Percentiles rank a stretch among this genome's conserved stretches.
Conservation (phyloP, 2,329 filamentous ascomycete species). For the Aspergillus sp. region DNA sequence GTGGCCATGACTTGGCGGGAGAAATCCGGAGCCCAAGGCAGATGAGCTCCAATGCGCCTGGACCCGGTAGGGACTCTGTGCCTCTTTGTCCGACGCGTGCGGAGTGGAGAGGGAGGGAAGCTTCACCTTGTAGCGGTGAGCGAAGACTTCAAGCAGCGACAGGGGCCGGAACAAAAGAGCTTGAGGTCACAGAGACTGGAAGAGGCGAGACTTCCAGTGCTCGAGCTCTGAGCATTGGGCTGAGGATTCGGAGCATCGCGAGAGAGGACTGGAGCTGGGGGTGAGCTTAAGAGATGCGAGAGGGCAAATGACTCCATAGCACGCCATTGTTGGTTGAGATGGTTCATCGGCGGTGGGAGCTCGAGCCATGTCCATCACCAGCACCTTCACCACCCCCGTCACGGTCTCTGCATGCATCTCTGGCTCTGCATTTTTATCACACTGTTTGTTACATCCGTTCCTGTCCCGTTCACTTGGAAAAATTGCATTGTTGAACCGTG, state of each 20-base stretch:
- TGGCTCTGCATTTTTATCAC: no score
- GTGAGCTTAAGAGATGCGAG: background rate
- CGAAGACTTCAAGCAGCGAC: background rate
- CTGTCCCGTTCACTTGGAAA: no score
- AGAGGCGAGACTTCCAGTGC: background rate
- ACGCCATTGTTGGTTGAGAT: conserved; percentile 22
- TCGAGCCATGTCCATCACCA: no score
- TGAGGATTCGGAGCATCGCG: background rate
- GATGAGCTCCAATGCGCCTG: background rate
- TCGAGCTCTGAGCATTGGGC: background rate
- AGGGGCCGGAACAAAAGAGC: background rate
- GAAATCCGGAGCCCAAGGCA: background rate
- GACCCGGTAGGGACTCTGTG: background rate
- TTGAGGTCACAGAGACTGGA: background rate
- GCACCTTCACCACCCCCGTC: no score
- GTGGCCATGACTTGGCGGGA: conserved; percentile 9
- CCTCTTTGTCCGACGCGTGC: background rate
- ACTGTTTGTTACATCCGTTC: no score
- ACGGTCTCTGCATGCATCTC: no score
- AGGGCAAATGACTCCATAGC: conserved; percentile 16
- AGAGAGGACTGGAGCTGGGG: background rate
- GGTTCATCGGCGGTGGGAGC: conserved; percentile 12
- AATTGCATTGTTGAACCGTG: no score
- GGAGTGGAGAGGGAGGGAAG: no score
- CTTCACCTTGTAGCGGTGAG: conserved; percentile 4